Conservation (phyloP, 495 filamentous ascomycete genomes). For the Podospora bellae-mahoneyi region DNA sequence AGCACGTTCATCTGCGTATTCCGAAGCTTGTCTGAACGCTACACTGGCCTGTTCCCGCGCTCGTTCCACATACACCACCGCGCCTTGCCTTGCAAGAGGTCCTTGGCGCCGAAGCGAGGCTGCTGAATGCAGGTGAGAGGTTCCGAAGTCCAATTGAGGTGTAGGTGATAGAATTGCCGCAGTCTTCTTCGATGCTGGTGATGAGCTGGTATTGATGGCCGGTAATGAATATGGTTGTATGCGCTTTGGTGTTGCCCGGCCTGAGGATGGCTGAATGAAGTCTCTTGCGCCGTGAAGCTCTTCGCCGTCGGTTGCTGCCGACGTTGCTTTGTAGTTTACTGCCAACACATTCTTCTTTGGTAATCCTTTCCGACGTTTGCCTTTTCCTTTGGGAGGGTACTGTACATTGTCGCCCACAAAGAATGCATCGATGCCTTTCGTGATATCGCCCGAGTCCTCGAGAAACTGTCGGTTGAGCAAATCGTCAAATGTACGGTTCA, state of each 20-base stretch:
- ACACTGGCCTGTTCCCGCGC: slow-evolving; percentile 28
- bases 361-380: slow-evolving; percentile 17
- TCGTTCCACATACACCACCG: slow-evolving; percentile 37
- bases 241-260: background rate
- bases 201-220: background rate
- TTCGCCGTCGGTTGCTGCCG: slow-evolving; percentile 16
- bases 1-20: slow-evolving; percentile 58
- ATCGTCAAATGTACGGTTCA: slow-evolving; percentile 71
- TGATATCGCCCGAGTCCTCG: slow-evolving; percentile 54
- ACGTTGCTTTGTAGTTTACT: slow-evolving; percentile 27
- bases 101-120: slow-evolving; percentile 36
- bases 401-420: slow-evolving; percentile 42
- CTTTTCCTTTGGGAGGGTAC: slow-evolving; percentile 45
- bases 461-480: slow-evolving; percentile 74
- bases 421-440: slow-evolving; percentile 81
- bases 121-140: slow-evolving; percentile 25
- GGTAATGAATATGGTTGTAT: background rate
- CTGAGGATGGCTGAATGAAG: slow-evolving; percentile 5
- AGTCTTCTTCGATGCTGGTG: background rate
- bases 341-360: slow-evolving; percentile 23
- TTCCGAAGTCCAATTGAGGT: slow-evolving; percentile 8
- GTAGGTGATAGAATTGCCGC: background rate
- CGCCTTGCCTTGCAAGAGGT: slow-evolving; percentile 40
- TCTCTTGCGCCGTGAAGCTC: slow-evolving; percentile 31
- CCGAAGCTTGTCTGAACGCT: slow-evolving; percentile 24